Evolutionary conservation across 169 alveolate genomes (phyloP), one percentile per base, ranked within the genome.

Genomic region (Besnoitia besnoiti): DNA sequence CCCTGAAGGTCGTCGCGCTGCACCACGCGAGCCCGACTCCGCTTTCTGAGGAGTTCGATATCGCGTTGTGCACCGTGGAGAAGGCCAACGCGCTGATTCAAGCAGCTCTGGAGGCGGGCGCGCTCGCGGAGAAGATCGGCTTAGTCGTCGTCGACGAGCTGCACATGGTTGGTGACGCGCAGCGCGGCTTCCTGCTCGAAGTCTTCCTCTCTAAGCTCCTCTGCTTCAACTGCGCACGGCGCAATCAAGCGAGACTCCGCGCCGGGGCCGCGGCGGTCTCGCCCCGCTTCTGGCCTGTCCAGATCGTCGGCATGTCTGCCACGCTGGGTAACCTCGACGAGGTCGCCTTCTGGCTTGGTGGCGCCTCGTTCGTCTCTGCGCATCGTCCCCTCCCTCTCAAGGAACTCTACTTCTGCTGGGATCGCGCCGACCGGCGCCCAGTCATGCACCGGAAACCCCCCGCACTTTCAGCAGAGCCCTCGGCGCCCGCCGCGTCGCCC

Each of bases 291-390:
- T 80, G 30, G 24, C 88, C 93, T 24, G 85, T 94, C 37, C 95
- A 96, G 84, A 92, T 96, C 21, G 95, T 96, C 37, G 98, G 96
- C 33, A 96, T 96, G 98, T 91, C 96, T 37, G 98, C 98, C 42
- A 96, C 98, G 42, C 94, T 96, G 35, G 96, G 96, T 33, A 96
- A 96, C 49, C 24, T 90, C 39, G 27, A 49, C 21, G 93, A 90
- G 46, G 93, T 90, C 0, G 95, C 96, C n/a, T 16, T 62, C 76
- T 96, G 98, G 98, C 94, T 96, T 40, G 94, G 91, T 42, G 96
- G 97, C 16, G 89, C 91, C 24, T 92, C 93, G 27, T 96, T 94
- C 90, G 92, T 39, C 50, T 94, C 62, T 92, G 95, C 27, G 21
- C 95, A 84, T 47, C 91, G 98, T 37, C 97, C 98, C 7, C 95